A percentile compares a stretch with the other conserved stretches of the same genome.
Evolutionary conservation across 2,329 filamentous ascomycete species (phyloP).

Genomic region (Talaromyces sp.): DNA sequence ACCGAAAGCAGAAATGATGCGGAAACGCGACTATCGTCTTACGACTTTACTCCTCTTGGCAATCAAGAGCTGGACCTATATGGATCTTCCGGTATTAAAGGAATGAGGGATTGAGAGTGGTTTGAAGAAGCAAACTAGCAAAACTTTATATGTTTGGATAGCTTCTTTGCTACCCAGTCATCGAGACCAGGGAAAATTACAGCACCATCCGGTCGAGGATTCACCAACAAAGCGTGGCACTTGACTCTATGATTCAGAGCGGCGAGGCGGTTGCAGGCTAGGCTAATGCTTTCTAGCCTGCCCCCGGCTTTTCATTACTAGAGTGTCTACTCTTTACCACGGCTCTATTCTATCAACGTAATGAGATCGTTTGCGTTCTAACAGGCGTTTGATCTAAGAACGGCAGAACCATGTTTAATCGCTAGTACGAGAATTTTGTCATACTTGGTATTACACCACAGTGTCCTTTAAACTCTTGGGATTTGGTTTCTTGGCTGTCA

Average conservation of each 20-base stretch:
- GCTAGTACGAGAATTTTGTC: background rate
- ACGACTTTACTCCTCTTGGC: slow-evolving; percentile 2
- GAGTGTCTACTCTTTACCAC: background rate
- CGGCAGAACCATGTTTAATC: background rate
- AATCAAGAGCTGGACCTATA: background rate
- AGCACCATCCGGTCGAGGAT: background rate
- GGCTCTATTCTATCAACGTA: background rate
- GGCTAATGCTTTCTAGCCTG: background rate
- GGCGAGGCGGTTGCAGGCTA: too few relatives aligned
- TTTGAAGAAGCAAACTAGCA: background rate
- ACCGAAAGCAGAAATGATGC: slow-evolving; percentile 31
- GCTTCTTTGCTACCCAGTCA: background rate
- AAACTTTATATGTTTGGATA: background rate
- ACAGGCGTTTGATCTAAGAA: background rate
- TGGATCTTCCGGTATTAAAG: background rate
- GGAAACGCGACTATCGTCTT: slow-evolving; percentile 17
- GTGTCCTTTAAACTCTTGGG: background rate
- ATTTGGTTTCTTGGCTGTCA: background rate
- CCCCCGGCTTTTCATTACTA: background rate
- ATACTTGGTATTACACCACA: background rate
- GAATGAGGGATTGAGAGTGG: background rate
- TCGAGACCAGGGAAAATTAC: background rate
- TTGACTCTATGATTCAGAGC: background rate
- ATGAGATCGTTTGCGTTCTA: background rate
- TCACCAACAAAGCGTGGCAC: background rate